phyloP scores from a whole-genome alignment of 164 flowering plant species.

The Tetracentron sinense region DNA sequence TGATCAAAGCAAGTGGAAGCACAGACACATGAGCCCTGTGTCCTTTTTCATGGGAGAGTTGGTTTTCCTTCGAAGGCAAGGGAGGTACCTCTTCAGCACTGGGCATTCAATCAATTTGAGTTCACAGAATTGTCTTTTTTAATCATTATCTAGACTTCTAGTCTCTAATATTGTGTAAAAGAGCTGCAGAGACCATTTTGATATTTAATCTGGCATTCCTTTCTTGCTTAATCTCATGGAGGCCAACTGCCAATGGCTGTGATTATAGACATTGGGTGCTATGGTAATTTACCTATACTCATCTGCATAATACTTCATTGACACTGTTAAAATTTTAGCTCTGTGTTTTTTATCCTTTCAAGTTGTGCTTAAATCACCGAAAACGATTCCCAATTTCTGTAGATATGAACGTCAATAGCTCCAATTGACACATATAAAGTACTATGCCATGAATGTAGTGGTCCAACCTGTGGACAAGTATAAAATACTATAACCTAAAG shows the following conservation, averaged over 20 bases:
- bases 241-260: not conserved
- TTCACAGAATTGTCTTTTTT: not conserved
- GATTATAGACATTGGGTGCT: not conserved
- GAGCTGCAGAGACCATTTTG: not conserved
- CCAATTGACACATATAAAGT: not conserved
- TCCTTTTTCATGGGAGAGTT: not conserved
- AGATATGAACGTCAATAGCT: not conserved
- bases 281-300: not conserved
- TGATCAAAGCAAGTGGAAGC: not conserved
- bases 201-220: not conserved
- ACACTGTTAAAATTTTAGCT: too few relatives aligned
- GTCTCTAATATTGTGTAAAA: constrained; percentile 1
- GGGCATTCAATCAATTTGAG: not conserved
- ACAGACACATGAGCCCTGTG: not conserved
- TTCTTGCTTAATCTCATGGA: not conserved
- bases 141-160: not conserved
- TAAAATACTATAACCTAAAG: not conserved
- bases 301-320: not conserved
- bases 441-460: not conserved
- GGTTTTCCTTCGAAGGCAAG: not conserved
- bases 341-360: not conserved
- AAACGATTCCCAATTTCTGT: not conserved
- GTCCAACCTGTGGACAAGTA: not conserved
- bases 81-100: not conserved
- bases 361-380: not conserved